Percentiles rank a stretch among this genome's conserved stretches.
These are phyloP conservation scores for Euphorbia schlechtendalii DNA, from an alignment of 441 rosid species.

Conservation along the genomic window DNA sequence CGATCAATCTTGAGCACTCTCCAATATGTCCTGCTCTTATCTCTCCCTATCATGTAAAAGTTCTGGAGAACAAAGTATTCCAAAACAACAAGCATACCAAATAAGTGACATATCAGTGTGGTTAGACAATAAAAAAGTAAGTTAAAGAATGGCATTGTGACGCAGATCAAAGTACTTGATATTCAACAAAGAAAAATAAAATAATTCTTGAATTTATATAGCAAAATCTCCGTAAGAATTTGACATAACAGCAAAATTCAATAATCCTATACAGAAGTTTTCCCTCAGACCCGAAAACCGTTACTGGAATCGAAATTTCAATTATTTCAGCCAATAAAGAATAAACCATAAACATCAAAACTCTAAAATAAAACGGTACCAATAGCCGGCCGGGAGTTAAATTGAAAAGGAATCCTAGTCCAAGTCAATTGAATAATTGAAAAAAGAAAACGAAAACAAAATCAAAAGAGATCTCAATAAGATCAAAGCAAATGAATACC, in stretches of 20 bases:
- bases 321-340: slow-evolving; percentile 4
- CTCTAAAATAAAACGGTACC: neutral
- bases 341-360: neutral
- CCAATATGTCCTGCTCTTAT: slow-evolving; percentile 70
- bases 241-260: no score
- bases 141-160: neutral
- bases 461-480: slow-evolving; percentile 20
- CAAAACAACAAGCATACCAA: slow-evolving; percentile 1
- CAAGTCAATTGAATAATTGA: slow-evolving; percentile 9
- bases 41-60: slow-evolving; percentile 92
- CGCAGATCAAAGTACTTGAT: neutral
- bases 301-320: slow-evolving; percentile 1
- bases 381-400: neutral
- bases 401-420: neutral
- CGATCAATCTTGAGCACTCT: slow-evolving; percentile 88
- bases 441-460: neutral
- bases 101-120: neutral
- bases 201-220: neutral
- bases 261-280: neutral
- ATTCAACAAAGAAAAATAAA: no score
- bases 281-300: neutral
- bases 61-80: slow-evolving; percentile 39
- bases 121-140: neutral
- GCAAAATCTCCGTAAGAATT: neutral
- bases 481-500: slow-evolving; percentile 28